Evolutionary conservation across 345 rosid species (phyloP), one percentile per base, ranked within the genome.

Genomic region (Salix suchowensis): DNA sequence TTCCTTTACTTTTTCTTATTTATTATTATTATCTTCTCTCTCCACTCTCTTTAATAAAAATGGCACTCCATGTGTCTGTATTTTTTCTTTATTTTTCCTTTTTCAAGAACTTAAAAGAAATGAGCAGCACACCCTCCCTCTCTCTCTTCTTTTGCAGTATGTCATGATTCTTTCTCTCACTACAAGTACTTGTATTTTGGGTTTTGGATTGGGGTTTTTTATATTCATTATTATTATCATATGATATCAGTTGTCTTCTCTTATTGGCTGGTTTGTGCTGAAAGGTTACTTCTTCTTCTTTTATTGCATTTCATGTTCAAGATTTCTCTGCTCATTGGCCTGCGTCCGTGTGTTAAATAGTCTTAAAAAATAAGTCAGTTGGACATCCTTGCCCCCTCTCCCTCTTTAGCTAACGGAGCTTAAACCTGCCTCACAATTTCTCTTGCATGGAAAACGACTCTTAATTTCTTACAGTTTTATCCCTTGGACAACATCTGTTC

Each of bases 181-280:
- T 34, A 55, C n/a, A n/a, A n/a, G 28, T 23, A 23, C 68, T 69
- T 70, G 77, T 65, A 39, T 58, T 69, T 50, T 76, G 48, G 44
- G 26, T 34, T 32, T 21, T 64, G 72, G 60, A 75, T 69, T 60
- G 64, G 82, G 78, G 78, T 68, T 74, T 71, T 58, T 23, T 4
- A 55, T n/a, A 8, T 16, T 26, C 28, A 64, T 6, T 39, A 9
- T 74, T 36, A 36, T 5, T 5, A 24, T 39, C 28, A 2, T 7
- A 4, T 16, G 67, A 1, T 30, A 23, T n/a, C 23, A 10, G 23
- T n/a, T n/a, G 64, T 58, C 28, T 8, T 58, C 64, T 58, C 64
- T 10, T 10, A 19, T 19, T 52, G 58, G 58, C n/a, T 52, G 23
- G n/a, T n/a, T 34, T 2, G 0, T 0, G 19, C 54, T 50, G 16